Base-by-base conservation (phyloP, 1,284 basidiomycete species). In the Fomitopsis betulina region DNA sequence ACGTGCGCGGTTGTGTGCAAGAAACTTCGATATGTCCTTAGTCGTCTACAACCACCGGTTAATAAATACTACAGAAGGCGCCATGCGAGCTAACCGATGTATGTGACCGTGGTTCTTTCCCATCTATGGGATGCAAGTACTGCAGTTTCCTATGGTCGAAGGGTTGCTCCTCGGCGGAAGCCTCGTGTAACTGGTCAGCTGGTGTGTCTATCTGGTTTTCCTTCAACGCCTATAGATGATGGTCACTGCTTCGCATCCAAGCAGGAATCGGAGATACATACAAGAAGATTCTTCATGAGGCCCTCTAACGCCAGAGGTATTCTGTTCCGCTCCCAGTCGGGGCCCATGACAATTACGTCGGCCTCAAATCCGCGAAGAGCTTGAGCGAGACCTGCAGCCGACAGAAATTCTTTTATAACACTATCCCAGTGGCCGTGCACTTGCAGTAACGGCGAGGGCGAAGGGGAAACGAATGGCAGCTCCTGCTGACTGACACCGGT, bases 301-400 rank as follows among this genome's bases (percentile, higher is more conserved):
- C 79, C 76, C 9, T 75, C 70, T 43, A 91, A 70, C 8, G 87
- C 87, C 0, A 63, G 68, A 5, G 83, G 82, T 1, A 91, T 72
- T 27, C 73, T 75, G 57, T 77, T 74, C 51, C 74, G 74, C 69
- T 91, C 89, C 78, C 82, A 87, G 0, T 84, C 82, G 0, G 77
- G 67, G 60, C 85, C 91, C 72, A 91, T 70, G 5, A 89, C 78
- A 9, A 91, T 67, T 73, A 91, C 81, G 65, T 92, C 90, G 23
- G 78, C 72, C 65, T 89, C 84, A 59, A 92, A 83, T 0, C 85
- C 89, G 51, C 74, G 75, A 35, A 84, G 65, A 0, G 87, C 77
- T 66, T 91, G 86, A 2, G 73, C 76, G 17, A 92, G 68, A 1
- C 87, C 85, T 6, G 84, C 75, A 53, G 78, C 71, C 10, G 72